Evolutionary conservation across 352 stramenopile genomes (phyloP).

Genomic region (Blastocystis sp.): DNA sequence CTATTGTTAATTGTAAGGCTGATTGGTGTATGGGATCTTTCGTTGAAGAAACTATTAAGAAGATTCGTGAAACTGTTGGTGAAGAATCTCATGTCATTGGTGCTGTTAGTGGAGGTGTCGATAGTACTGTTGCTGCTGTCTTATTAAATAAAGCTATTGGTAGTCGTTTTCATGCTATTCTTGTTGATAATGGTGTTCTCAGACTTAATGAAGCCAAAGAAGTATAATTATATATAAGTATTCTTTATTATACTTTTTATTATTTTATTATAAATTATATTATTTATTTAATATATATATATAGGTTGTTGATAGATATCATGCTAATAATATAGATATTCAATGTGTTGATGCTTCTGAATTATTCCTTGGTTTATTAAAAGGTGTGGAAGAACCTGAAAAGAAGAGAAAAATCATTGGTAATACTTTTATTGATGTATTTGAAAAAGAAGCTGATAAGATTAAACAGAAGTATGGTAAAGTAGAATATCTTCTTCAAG

Average conservation of each 20-base stretch:
- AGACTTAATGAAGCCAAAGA: slow-evolving; percentile 71
- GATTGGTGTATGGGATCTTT: slow-evolving; percentile 96
- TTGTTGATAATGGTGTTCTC: slow-evolving; percentile 97
- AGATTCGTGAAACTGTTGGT: slow-evolving; percentile 66
- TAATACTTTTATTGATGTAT: slow-evolving; percentile 88
- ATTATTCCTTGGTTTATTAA: slow-evolving; percentile 72
- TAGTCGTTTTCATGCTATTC: slow-evolving; percentile 89
- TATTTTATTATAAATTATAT: not conserved
- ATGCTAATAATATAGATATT: slow-evolving; percentile 79
- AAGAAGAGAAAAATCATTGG: slow-evolving; percentile 96
- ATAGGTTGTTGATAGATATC: slow-evolving; percentile 60
- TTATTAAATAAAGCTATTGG: slow-evolving; percentile 84
- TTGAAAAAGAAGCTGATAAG: slow-evolving; percentile 52
- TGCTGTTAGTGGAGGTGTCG: slow-evolving; percentile 86
- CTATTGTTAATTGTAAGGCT: slow-evolving; percentile 63
- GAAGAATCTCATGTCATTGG: slow-evolving; percentile 83
- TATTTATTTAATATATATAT: not conserved
- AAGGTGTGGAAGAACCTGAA: slow-evolving; percentile 82
- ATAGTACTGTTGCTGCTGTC: slow-evolving; percentile 89
- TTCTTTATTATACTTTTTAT: slow-evolving; percentile 2
- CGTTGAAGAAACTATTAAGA: slow-evolving; percentile 59
- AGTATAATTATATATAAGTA: not conserved
- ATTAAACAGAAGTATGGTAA: slow-evolving; percentile 51
- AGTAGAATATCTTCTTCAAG: slow-evolving; percentile 81
- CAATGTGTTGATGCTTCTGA: slow-evolving; percentile 81